Conservation (phyloP, 2,329 filamentous ascomycete species). For the Balansia obtecta region DNA sequence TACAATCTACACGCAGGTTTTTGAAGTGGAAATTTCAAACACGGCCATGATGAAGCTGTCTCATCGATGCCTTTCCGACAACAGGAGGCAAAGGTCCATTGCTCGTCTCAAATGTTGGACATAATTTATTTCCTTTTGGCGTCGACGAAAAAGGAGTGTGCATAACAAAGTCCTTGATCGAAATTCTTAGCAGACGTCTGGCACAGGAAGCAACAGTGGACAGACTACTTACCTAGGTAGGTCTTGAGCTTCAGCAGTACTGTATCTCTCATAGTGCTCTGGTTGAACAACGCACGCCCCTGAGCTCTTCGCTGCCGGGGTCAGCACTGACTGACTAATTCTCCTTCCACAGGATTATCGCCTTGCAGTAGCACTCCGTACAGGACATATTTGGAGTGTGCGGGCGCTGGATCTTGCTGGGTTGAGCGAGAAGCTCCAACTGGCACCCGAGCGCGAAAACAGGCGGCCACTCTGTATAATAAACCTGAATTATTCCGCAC, state of each 20-base stretch:
- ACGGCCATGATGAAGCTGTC: too few species aligned
- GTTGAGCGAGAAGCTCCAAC: background rate
- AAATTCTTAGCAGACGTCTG: too few species aligned
- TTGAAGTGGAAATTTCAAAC: too few species aligned
- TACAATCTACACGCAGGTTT: too few species aligned
- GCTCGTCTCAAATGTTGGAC: too few species aligned
- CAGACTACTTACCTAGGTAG: too few species aligned
- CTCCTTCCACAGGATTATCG: too few species aligned
- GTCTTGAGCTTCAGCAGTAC: background rate
- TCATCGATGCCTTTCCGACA: too few species aligned
- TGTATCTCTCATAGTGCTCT: background rate
- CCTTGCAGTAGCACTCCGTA: too few species aligned
- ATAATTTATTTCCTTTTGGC: too few species aligned
- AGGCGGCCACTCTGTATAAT: background rate
- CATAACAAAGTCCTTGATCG: background rate
- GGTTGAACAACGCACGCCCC: background rate
- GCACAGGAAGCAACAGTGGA: background rate
- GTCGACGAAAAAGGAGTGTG: background rate
- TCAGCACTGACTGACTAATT: background rate
- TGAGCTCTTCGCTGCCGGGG: background rate
- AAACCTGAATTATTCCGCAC: background rate
- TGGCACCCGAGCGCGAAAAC: background rate
- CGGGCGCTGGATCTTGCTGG: background rate
- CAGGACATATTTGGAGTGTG: background rate
- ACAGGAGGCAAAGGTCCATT: too few species aligned